A percentile compares a stretch with the other conserved stretches of the same genome.
These are phyloP conservation scores for Hansfordia pulvinata DNA, from an alignment of 2,329 filamentous ascomycete genomes.

Conservation along the genomic window DNA sequence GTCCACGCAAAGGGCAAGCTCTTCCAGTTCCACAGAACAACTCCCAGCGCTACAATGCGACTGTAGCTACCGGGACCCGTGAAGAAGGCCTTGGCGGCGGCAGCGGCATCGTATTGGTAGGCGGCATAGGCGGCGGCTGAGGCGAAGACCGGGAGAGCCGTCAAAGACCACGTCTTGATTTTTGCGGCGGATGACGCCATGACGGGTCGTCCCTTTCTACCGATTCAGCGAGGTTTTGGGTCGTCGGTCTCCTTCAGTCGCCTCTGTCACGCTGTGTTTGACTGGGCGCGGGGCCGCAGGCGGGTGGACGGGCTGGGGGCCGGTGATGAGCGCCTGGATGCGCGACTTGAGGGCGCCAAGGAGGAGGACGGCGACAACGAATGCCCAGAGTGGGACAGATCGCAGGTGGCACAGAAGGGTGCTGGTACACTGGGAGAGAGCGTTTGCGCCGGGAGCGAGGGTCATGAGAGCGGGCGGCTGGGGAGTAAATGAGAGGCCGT, in stretches of 20 bases:
- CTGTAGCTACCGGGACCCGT: slow-evolving; percentile 40
- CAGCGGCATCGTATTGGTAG: slow-evolving; percentile 27
- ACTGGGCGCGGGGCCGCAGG: too few species aligned
- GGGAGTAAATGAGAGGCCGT: background rate
- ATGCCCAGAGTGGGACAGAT: slow-evolving; percentile 25
- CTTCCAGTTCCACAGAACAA: slow-evolving; percentile 57
- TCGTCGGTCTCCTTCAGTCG: slow-evolving; percentile 1
- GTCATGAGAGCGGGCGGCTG: slow-evolving; percentile 9
- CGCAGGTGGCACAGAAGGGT: slow-evolving; percentile 26
- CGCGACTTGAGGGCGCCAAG: slow-evolving; percentile 19
- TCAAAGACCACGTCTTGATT: slow-evolving; percentile 6
- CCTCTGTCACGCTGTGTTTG: too few species aligned
- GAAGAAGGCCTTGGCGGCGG: slow-evolving; percentile 26
- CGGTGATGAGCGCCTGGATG: slow-evolving; percentile 5
- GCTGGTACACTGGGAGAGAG: slow-evolving; percentile 27
- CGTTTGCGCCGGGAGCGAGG: slow-evolving; percentile 9
- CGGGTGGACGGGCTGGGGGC: slow-evolving; percentile 3
- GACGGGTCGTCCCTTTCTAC: background rate
- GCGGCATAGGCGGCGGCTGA: slow-evolving; percentile 33
- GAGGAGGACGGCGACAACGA: slow-evolving; percentile 22
- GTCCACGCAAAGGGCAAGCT: slow-evolving; percentile 66
- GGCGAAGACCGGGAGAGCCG: slow-evolving; percentile 23
- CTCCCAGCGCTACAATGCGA: slow-evolving; percentile 36
- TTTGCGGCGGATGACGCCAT: slow-evolving; percentile 15
- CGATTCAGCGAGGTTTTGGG: slow-evolving; percentile 2